A percentile compares a stretch with the other conserved stretches of the same genome.
Evolutionary conservation across 768 basidiomycete genomes (phyloP).

Genomic region (Boletus vermiculosoides): DNA sequence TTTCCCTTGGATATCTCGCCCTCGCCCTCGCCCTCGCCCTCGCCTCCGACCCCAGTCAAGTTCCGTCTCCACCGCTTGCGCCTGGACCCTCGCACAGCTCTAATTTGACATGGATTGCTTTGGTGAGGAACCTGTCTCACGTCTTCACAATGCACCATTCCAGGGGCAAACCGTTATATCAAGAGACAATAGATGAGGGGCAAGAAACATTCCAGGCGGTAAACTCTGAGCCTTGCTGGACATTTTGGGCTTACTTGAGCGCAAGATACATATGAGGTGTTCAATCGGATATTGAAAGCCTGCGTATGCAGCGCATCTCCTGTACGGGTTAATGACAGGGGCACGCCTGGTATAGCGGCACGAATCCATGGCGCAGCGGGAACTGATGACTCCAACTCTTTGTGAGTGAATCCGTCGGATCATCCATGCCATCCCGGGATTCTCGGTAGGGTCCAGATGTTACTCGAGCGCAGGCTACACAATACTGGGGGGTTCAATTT

Average conservation of each 20-base stretch:
- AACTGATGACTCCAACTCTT: neutral
- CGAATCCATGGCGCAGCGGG: neutral
- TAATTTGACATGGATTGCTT: neutral
- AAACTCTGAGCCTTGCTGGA: neutral
- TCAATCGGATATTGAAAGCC: neutral
- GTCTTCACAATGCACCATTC: neutral
- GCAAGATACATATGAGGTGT: neutral
- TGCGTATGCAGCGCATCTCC: neutral
- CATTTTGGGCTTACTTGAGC: neutral
- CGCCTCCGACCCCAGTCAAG: neutral
- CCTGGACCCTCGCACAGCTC: neutral
- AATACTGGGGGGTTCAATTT: too few relatives aligned
- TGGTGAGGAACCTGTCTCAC: neutral
- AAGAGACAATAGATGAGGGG: constrained; percentile 3
- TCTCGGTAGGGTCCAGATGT: too few relatives aligned
- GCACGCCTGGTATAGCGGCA: neutral
- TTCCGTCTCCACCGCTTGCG: neutral
- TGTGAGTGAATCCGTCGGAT: neutral
- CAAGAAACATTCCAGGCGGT: neutral
- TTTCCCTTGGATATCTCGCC: too few relatives aligned
- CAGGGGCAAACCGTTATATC: neutral
- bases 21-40: too few relatives aligned
- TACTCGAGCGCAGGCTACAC: too few relatives aligned
- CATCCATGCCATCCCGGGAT: neutral
- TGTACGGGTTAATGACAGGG: too few relatives aligned